Base-by-base conservation (phyloP, 805 yeast species). In the Limtongozyma cylindracea region DNA sequence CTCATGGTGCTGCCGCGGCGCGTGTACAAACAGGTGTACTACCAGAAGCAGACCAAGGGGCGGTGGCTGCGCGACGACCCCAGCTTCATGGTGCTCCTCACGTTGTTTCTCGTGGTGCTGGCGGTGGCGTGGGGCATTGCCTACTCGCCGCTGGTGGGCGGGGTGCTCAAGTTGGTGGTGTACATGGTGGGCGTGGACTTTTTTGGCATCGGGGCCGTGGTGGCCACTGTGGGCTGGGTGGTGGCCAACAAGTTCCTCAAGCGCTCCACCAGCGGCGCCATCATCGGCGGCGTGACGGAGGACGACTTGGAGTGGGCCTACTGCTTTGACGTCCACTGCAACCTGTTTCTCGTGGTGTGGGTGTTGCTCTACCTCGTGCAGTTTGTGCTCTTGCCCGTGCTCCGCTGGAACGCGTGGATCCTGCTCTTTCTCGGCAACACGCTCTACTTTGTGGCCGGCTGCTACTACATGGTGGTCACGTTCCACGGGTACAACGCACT, bases 61-160 rank as follows among this genome's bases (percentile, higher is more conserved):
- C 61, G 64, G 30, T 78, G 91, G 70, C 68, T 91, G 2, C 56
- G 95, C 30, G 94, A 82, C 42, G 95, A 80, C 41, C 95, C 95
- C 1, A 68, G 88, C 13, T 80, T 82, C 37, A 64, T 76, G 28
- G 57, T 82, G 16, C 47, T 82, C 19, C 49, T 80, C 23, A 57
- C 73, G n/a, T 48, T 53, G 3, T 57, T 80, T 27, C 45, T 82
- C 13, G 53, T 63, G 2, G 39, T 76, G 4, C 65, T 82, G 28
- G 92, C 94, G 0, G 37, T 82, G 12, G 88, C 78, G 2, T 80
- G 94, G 94, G 93, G 94, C 4, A 43, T 74, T 21, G 73, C 78
- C 1, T 80, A 76, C 38, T 57, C 74, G 3, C 71, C 78, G 3
- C 53, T 60, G 4, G 29, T 73, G 5, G 26, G 56, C 12, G 68